These are phyloP conservation scores for Mrakia gelida DNA, from an alignment of 768 basidiomycete genomes.

Conservation along the genomic window DNA sequence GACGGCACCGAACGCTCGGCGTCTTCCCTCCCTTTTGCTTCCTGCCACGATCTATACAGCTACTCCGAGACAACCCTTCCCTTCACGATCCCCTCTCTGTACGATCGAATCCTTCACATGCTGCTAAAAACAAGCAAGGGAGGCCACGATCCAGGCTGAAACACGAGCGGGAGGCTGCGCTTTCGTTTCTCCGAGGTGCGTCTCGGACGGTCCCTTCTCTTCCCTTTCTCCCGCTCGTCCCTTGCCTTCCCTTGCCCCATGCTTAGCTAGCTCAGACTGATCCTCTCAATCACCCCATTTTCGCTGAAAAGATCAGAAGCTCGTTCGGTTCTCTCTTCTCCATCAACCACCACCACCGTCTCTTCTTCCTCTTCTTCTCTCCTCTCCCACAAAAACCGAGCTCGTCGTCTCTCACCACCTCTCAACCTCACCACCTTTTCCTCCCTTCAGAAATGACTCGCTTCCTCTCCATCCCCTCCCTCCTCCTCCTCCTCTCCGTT, in stretches of 20 bases:
- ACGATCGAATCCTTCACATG: no score
- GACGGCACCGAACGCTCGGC: no score
- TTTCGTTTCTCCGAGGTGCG: background rate
- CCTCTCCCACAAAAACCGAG: background rate
- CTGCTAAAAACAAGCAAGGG: no score
- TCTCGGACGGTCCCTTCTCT: slow-evolving; percentile 13
- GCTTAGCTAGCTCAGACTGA: background rate
- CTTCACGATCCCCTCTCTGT: no score
- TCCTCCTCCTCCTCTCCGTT: slow-evolving; percentile 1
- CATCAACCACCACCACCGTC: slow-evolving; percentile 2
- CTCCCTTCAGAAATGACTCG: background rate
- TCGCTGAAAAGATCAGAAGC: background rate
- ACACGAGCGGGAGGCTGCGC: no score
- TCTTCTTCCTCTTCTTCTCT: background rate
- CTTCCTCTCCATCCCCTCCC: slow-evolving; percentile 3
- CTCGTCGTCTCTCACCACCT: background rate
- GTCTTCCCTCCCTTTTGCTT: no score
- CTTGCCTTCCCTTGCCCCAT: background rate
- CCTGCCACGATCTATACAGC: no score
- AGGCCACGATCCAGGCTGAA: no score
- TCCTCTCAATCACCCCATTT: background rate
- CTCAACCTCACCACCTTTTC: background rate
- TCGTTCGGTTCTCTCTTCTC: background rate
- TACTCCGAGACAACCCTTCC: no score
- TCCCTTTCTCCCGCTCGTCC: background rate